Evolutionary conservation across 2,329 filamentous ascomycete genomes (phyloP), one percentile per base, ranked within the genome.

Genomic region (Sporothrix variecibatus): DNA sequence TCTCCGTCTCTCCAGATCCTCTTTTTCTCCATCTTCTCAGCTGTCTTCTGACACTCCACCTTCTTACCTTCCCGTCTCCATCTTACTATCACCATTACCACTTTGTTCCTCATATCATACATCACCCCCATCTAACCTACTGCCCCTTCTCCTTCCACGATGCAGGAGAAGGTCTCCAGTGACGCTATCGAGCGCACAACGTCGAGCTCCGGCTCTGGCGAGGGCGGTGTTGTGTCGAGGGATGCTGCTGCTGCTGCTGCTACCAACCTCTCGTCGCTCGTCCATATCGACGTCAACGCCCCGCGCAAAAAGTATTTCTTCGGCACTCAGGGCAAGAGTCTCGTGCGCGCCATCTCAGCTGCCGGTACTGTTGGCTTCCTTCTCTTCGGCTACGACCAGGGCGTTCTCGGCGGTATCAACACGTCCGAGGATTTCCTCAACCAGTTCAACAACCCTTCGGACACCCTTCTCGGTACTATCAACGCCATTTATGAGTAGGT

Each of bases 371-470:
- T 94, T 78, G 92, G 93, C 81, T 93, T 93, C 80, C 84, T 93
- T 76, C 89, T 88, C 28, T 87, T 88, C 76, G 86, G 87, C 76
- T 88, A 88, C 73, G 87, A 94, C 81, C 91, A 93, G 82, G 90
- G 92, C 79, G 91, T 94, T 8, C 94, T 93, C 86, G 92, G 91
- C 62, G 91, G 91, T 73, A 89, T 95, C 76, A 84, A 95, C 74
- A 93, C 92, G 2, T 86, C 95, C 78, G 83, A 87, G 28, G 86
- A 86, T 9, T 93, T 93, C 77, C 83, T 89, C 1, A 78, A 80
- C 2, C 81, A 83, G 17, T 90, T 90, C 76, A 79, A 83, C 53
- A 87, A 89, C 75, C 86, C 89, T 78, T 84, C 87, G 3, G 79
- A 83, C 15, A 74, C 76, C 53, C 80, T 81, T 51, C 75, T 75